A percentile compares a stretch with the other conserved stretches of the same genome.
These are phyloP conservation scores for Fusarium incarnatum DNA, from an alignment of 2,329 filamentous ascomycete species.

Conservation along the genomic window DNA sequence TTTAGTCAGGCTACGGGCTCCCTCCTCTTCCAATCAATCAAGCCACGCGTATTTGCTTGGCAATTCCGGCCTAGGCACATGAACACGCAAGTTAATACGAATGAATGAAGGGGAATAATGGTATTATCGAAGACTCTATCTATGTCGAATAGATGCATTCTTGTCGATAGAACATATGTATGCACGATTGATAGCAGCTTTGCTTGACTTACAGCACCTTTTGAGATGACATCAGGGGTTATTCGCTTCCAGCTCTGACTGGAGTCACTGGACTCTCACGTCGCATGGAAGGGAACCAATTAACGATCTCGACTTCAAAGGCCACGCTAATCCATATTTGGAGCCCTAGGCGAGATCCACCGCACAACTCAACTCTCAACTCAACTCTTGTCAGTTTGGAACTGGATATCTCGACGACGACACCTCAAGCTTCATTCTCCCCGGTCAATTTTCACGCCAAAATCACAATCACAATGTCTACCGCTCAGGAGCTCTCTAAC, in stretches of 20 bases:
- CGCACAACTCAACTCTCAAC: conserved; percentile 41
- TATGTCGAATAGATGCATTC: not conserved
- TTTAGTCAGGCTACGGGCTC: conserved; percentile 28
- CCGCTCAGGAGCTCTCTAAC: conserved; percentile 70
- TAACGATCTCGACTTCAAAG: not conserved
- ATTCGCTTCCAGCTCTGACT: conserved; percentile 16
- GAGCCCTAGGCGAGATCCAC: conserved; percentile 55
- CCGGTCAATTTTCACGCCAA: conserved; percentile 47
- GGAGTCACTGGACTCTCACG: conserved; percentile 9
- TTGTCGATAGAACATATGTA: not conserved
- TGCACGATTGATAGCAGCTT: not conserved
- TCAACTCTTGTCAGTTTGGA: conserved; percentile 13
- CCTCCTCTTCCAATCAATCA: conserved; percentile 36
- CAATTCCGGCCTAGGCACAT: conserved; percentile 25
- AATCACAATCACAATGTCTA: conserved; percentile 63
- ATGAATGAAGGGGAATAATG: not conserved
- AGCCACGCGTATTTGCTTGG: conserved; percentile 37
- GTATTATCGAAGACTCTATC: not conserved
- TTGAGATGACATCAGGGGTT: conserved; percentile 24
- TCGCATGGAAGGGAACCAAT: not conserved
- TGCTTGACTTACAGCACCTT: not conserved
- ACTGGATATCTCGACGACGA: conserved; percentile 44
- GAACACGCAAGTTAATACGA: conserved; percentile 8
- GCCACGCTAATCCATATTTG: conserved; percentile 45
- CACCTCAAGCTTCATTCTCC: conserved; percentile 46